These are phyloP conservation scores for Macroventuria anomochaeta DNA, from an alignment of 2,329 filamentous ascomycete species.

Conservation along the genomic window DNA sequence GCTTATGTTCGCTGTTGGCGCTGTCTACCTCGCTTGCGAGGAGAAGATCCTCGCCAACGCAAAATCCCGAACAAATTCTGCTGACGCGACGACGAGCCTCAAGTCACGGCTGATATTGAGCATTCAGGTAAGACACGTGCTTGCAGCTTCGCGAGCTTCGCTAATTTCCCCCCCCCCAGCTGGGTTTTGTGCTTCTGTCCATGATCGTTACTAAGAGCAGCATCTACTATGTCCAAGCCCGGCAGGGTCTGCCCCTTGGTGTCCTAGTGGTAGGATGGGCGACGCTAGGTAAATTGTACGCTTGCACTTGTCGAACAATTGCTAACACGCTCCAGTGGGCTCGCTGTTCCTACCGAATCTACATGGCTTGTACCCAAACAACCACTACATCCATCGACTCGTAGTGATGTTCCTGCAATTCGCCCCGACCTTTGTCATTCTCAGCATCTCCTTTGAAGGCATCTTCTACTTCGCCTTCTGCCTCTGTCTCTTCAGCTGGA, in stretches of 20 bases:
- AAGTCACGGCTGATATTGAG: slow-evolving; percentile 69
- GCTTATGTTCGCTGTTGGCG: slow-evolving; percentile 77
- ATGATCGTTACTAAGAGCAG: slow-evolving; percentile 89
- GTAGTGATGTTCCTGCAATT: slow-evolving; percentile 91
- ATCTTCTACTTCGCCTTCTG: slow-evolving; percentile 94
- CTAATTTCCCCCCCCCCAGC: slow-evolving; percentile 46
- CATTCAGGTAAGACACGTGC: slow-evolving; percentile 61
- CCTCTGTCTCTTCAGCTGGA: slow-evolving; percentile 82
- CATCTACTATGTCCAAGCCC: slow-evolving; percentile 82
- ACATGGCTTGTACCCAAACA: slow-evolving; percentile 81
- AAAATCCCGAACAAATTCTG: slow-evolving; percentile 41
- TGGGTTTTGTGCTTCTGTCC: slow-evolving; percentile 79
- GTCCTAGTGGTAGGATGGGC: slow-evolving; percentile 88
- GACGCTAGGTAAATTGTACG: slow-evolving; percentile 66
- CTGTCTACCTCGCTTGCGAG: slow-evolving; percentile 82
- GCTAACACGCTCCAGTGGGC: slow-evolving; percentile 60
- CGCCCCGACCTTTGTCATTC: slow-evolving; percentile 90
- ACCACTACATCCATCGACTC: slow-evolving; percentile 87
- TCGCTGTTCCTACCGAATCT: slow-evolving; percentile 81
- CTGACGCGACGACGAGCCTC: slow-evolving; percentile 46
- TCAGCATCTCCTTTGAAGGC: slow-evolving; percentile 96
- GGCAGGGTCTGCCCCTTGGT: slow-evolving; percentile 80
- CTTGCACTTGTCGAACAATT: neutral
- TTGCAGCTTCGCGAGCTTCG: neutral
- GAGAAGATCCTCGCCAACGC: slow-evolving; percentile 61